Evolutionary conservation across 179 eudicot genomes (phyloP), one percentile per base, ranked within the genome.

Genomic region (Heliamphora pulchella): DNA sequence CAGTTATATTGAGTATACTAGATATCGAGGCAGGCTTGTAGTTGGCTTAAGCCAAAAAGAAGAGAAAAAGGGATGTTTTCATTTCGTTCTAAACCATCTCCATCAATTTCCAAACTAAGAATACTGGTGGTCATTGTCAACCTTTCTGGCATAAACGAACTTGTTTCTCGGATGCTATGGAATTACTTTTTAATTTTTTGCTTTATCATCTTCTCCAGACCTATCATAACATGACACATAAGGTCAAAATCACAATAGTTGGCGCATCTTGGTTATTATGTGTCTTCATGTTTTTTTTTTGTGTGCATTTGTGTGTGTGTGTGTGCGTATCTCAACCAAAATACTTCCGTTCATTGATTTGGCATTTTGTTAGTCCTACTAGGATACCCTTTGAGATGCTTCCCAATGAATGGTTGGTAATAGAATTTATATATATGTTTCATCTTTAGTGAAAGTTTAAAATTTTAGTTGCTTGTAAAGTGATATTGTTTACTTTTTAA

Each of bases 41-140:
- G 41, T 13, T 72, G 76, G 61, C n/a, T 73, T 41, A 31, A 15
- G 76, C 61, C 46, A 73, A 73, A 22, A 53, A 22, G 61, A 73
- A 73, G n/a, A 73, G 44, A 20, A 53, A 73, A 9, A 53, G 1
- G 76, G 63, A 54, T 31, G 55, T 22, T 31, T 6, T 63, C 11
- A 2, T 63, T 63, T 63, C 41, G 7, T 63, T 63, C 68, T 18
- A 63, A 63, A 63, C 64, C 9, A 20, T 63, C 43, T 63, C 68
- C 68, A 6, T 63, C 43, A 63, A 5, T 63, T 20, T 9, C 68
- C 43, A 8, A 18, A 20, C 41, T 20, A 8, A 18, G 43, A 6
- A 20, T 20, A 22, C 41, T 22, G 8, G 68, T 20, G 15, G 2
- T 20, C 11, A 63, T 63, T 41, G 68, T 20, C 11, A 8, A 10